These are phyloP conservation scores for Candida jianshihensis DNA, from an alignment of 805 yeast species.

Conservation along the genomic window DNA sequence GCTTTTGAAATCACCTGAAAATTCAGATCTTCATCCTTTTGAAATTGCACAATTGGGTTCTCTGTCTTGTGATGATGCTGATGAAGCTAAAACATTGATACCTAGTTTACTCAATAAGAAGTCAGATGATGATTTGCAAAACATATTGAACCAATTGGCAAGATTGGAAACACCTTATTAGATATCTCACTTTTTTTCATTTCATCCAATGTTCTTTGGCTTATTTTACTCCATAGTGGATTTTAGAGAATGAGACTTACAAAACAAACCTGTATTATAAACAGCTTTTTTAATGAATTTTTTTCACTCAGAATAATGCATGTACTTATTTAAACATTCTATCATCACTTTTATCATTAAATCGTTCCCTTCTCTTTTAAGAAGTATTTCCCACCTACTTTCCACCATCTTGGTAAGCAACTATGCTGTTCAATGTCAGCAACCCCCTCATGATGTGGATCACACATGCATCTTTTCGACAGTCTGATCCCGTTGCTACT, in stretches of 20 bases:
- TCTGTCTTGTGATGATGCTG: constrained; percentile 91
- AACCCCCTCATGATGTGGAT: constrained; percentile 35
- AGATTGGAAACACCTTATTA: constrained; percentile 44
- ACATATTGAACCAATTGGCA: constrained; percentile 80
- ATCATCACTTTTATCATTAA: constrained; percentile 9
- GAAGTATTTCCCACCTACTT: constrained; percentile 55
- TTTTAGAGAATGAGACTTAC: too few relatives aligned
- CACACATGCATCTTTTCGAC: constrained; percentile 58
- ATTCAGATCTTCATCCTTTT: constrained; percentile 81
- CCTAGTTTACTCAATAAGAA: constrained; percentile 82
- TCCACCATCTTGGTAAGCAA: constrained; percentile 76
- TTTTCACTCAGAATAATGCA: too few relatives aligned
- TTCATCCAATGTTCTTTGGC: too few relatives aligned
- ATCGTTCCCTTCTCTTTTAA: constrained; percentile 31
- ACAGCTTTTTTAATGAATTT: too few relatives aligned
- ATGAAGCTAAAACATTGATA: constrained; percentile 89
- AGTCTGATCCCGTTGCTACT: constrained; percentile 39
- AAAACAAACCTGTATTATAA: too few relatives aligned
- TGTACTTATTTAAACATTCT: not conserved
- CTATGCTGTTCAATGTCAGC: constrained; percentile 43
- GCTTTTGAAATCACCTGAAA: constrained; percentile 66
- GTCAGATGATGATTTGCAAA: constrained; percentile 80
- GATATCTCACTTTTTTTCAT: not conserved
- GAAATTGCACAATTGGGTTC: constrained; percentile 89
- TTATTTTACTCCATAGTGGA: too few relatives aligned